Evolutionary conservation across 169 alveolate species (phyloP).

Genomic region (Perkinsus chesapeaki): DNA sequence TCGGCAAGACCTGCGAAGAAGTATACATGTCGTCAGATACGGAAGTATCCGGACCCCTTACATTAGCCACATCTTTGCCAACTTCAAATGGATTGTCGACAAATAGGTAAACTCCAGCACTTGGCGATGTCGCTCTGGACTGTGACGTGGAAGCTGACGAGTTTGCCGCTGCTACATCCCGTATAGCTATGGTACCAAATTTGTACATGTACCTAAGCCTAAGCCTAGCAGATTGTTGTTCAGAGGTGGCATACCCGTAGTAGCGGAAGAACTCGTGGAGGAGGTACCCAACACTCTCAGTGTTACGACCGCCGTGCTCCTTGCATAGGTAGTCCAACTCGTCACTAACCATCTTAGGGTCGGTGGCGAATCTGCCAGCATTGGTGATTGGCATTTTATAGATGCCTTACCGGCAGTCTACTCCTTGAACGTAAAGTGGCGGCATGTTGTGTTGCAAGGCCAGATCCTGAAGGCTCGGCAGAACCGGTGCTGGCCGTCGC

Average conservation of each 20-base stretch:
- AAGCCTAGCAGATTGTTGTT: neutral
- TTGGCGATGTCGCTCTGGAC: neutral
- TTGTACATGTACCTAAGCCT: neutral
- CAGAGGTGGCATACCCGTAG: conserved; percentile 12
- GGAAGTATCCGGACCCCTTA: neutral
- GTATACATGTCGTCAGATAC: neutral
- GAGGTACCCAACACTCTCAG: conserved; percentile 14
- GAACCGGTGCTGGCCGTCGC: conserved; percentile 8
- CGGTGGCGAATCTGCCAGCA: conserved; percentile 11
- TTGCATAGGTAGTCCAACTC: conserved; percentile 19
- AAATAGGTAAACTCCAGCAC: conserved; percentile 6
- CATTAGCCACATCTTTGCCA: conserved; percentile 44
- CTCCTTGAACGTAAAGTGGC: conserved; percentile 30
- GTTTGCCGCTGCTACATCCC: neutral
- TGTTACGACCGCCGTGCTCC: neutral
- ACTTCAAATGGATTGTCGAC: conserved; percentile 39
- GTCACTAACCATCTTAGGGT: neutral
- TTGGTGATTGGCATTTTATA: neutral
- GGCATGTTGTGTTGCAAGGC: conserved; percentile 22
- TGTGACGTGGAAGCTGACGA: neutral
- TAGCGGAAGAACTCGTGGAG: conserved; percentile 26
- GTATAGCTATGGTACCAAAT: neutral
- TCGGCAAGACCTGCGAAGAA: neutral
- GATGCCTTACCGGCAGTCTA: conserved; percentile 29
- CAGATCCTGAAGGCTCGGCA: conserved; percentile 34